Base-by-base conservation (phyloP, 306 rosid species). In the Pterocarpus macrocarpus region DNA sequence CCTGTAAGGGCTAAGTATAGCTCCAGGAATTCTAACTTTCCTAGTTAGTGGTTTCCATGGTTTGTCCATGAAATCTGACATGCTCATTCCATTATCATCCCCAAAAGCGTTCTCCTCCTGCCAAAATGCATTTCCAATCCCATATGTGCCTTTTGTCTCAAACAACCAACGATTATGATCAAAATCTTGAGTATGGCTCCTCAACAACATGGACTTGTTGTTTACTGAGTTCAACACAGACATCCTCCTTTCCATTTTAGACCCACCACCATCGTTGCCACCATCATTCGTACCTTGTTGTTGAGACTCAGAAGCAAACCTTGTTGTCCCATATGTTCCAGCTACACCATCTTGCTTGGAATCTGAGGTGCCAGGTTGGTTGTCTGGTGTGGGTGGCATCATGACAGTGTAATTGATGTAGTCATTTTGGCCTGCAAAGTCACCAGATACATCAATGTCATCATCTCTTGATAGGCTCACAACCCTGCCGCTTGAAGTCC, bases 111-210 rank as follows among this genome's bases (percentile, higher is more conserved):
- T 79, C 7, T 83, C 98, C 6, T 94, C 88, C 15, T 85, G 87
- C 98, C 98, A 94, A 79, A 63, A 94, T 2, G 97, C 98, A 64
- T 89, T 94, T 1, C 98, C 98, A 33, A 94, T 91, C 6, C 98
- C 98, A 38, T 94, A 94, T 10, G 80, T 91, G 8, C 97, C 98
- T 59, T 90, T 94, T 0, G 97, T 83, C 87, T 90, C 98, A 47
- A 87, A 94, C 90, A 94, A 88, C 97, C 97, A 94, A 7, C 97
- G 90, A 64, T 91, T 91, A 53, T 94, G 98, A 87, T 94, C 98
- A 16, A 94, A 94, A 82, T 94, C 98, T 10, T 87, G 90, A 0
- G 98, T 94, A 9, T 94, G 98, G 49, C 86, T 91, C 77, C 98
- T 85, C 81, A 86, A 70, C 68, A 94, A 22, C 94, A 94, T 91